Base-by-base conservation (phyloP, 208 protist genomes). In the Lotmaria passim region DNA sequence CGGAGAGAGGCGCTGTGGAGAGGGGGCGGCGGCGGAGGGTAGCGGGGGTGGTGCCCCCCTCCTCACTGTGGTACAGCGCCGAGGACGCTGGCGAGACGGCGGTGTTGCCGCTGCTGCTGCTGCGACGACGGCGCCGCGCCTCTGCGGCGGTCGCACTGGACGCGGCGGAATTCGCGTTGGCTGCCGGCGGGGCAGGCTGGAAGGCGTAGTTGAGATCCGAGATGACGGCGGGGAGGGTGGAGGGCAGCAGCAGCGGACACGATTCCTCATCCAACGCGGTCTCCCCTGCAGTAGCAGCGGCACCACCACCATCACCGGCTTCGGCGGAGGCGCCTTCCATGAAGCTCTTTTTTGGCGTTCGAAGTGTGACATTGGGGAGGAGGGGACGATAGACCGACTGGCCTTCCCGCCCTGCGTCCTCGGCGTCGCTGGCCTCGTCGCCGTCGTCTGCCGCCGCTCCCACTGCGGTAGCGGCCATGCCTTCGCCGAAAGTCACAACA, bases 181-280 rank as follows among this genome's bases (percentile, higher is more conserved):
- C 21, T 46, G 33, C 3, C 14, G 56, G 39, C 11, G 70, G 39
- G 10, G 53, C 60, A 0, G 61, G 68, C 4, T 70, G 76, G 56
- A 83, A 86, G 36, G 65, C 53, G 65, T 86, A 86, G 52, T 93
- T 93, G 19, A 77, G 55, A 47, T 90, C 85, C 2, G 87, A 93
- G 2, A 93, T 28, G n/a, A 93, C 83, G 26, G 81, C 44, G 10
- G 87, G 87, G 0, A 93, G 63, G 10, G 73, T 51, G 12, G 79
- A 74, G 34, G 87, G 81, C 14, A 80, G 68, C 14, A 93, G 81
- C 36, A 85, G 31, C 1, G 87, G 83, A 47, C 71, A 88, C 6
- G n/a, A n/a, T n/a, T n/a, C n/a, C n/a, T n/a, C n/a, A n/a, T n/a
- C n/a, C n/a, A n/a, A n/a, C n/a, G n/a, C n/a, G n/a, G n/a, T n/a